Conservation (phyloP, 2,329 filamentous ascomycete species). For the Pseudogymnoascus sp. region DNA sequence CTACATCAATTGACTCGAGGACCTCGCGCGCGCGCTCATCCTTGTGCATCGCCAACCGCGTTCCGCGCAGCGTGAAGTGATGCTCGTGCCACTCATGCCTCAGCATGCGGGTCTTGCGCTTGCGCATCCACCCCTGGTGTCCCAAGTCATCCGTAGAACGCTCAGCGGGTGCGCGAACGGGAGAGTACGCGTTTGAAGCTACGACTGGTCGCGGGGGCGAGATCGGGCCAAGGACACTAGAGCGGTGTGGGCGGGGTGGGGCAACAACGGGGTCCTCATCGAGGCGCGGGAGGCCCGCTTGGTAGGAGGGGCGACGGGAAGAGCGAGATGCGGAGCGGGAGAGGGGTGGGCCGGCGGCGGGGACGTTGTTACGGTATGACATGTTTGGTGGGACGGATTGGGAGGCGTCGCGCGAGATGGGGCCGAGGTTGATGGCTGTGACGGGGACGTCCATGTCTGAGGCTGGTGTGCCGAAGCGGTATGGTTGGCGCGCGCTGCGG, state of each 20-base stretch:
- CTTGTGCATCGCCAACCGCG: conserved; percentile 67
- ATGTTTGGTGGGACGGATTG: conserved; percentile 93
- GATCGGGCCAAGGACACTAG: background rate
- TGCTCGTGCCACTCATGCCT: conserved; percentile 91
- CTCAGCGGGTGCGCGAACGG: conserved; percentile 27
- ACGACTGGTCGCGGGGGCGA: conserved; percentile 15
- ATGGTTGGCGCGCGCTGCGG: conserved; percentile 46
- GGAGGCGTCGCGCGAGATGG: conserved; percentile 67
- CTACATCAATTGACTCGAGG: conserved; percentile 74
- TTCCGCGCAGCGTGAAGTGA: conserved; percentile 77
- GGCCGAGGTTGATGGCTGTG: conserved; percentile 61
- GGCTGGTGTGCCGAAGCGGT: conserved; percentile 76
- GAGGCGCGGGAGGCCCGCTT: conserved; percentile 52
- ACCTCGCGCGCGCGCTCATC: conserved; percentile 44
- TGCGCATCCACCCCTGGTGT: conserved; percentile 86
- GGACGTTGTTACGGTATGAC: conserved; percentile 54
- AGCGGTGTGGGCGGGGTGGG: conserved; percentile 23
- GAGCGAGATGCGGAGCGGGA: conserved; percentile 29
- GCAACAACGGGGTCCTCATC: conserved; percentile 45
- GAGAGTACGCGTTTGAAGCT: conserved; percentile 42
- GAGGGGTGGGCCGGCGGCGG: conserved; percentile 12
- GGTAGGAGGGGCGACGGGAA: conserved; percentile 26
- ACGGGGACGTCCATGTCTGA: conserved; percentile 86
- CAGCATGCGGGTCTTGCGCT: conserved; percentile 80
- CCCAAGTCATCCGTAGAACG: conserved; percentile 44